Base-by-base conservation (phyloP, 352 stramenopile genomes). In the Globisporangium cylindrosporum region DNA sequence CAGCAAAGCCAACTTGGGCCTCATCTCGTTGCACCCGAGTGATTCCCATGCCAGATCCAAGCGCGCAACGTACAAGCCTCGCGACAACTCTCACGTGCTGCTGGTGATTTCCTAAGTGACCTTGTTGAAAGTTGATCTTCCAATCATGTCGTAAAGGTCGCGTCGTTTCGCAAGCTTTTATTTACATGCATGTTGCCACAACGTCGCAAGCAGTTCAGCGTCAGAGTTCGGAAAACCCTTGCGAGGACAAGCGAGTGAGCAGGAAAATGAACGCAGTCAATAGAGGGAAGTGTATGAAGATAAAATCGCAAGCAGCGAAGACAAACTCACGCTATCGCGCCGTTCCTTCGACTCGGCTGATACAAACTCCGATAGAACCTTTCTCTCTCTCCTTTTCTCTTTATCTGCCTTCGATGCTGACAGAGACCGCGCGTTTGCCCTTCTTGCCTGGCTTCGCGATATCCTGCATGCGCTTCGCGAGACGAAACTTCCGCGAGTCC, bases 351-450 rank as follows among this genome's bases (percentile, higher is more conserved):
- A 24, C 18, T 51, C 43, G 43, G n/a, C 22, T 9, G 43, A 51
- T 51, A 51, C 43, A 51, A 51, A 51, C 18, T 51, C 43, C 18
- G 43, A 51, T 51, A 51, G 43, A 51, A 51, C 6, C 32, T 38
- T 38, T 38, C 38, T 46, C 41, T 29, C 18, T 7, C 38, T 43
- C 25, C 3, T 41, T 14, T 34, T 27, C 32, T 29, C 55, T 68
- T 86, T 90, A 94, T 80, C 87, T 84, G 34, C 86, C 86, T 70
- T 93, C 87, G 53, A 96, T 94, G 68, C 86, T 96, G 66, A 96
- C 74, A 25, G 77, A 75, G 1, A 90, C 79, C 4, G 89, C 73
- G 18, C 87, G 84, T 74, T 94, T 95, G 58, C 62, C 81, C 72
- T 94, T 93, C 67, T 79, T 90, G 34, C 86, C 85, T 0, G 89